Base-by-base conservation (phyloP, 345 rosid species). In the Eutrema heterophyllum region DNA sequence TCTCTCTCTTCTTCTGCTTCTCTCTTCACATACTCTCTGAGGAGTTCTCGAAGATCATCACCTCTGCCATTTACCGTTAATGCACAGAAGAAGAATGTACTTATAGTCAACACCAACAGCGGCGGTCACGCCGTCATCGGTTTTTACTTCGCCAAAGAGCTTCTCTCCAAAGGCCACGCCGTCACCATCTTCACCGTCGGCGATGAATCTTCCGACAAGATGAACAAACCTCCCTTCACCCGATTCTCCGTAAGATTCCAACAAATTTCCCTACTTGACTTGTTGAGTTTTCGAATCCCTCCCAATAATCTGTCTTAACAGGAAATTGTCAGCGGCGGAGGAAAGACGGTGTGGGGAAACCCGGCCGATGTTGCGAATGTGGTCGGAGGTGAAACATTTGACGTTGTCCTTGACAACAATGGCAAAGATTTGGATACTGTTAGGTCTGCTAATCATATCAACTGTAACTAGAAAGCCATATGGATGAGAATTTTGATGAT, bases 91-190 rank as follows among this genome's bases (percentile, higher is more conserved):
- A 91, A 87, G 88, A 90, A 88, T 83, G 96, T 92, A 16, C 97
- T 95, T 44, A 87, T 89, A 29, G 84, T 95, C 2, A 95, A 91
- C 75, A 82, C 99, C 36, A 81, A 92, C 88, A 84, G 96, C 21
- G 97, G 97, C 2, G 99, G 81, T 8, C 99, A 95, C 50, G 96
- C 99, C 6, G 84, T 95, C 27, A 90, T 95, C 39, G 97, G 97
- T 2, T 95, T 89, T 82, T 88, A 88, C 79, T 87, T 92, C 40
- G 97, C 97, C 7, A 89, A 86, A 73, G 88, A 94, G 73, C 98
- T 94, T 78, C 88, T 91, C 46, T 80, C 86, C 64, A 81, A 85
- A 14, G 97, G 98, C 49, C 96, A 88, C 66, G 63, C 74, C 29
- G 92, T 89, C 79, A 89, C 97, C 68, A 78, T 91, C 73, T 27